Conservation (phyloP, 2,329 filamentous ascomycete species). For the Colletotrichum echinochloae region DNA sequence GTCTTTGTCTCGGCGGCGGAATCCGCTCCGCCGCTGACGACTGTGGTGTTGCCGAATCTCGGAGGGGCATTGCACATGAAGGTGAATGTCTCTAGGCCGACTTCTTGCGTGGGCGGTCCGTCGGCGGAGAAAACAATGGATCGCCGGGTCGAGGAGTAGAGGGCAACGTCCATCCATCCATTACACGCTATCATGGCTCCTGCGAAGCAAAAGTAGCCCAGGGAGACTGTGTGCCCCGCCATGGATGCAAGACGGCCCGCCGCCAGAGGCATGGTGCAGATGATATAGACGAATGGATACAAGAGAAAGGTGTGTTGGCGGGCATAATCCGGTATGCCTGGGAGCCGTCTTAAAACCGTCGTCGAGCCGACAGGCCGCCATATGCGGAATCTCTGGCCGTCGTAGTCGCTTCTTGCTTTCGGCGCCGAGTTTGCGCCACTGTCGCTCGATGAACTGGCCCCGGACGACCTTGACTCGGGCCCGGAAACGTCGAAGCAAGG, state of each 20-base stretch:
- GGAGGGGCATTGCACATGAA: constrained; percentile 58
- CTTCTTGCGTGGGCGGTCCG: constrained; percentile 55
- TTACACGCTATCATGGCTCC: constrained; percentile 69
- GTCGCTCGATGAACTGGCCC: background rate
- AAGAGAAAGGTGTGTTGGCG: constrained; percentile 69
- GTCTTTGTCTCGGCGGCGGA: constrained; percentile 14
- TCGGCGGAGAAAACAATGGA: constrained; percentile 62
- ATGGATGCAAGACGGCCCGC: constrained; percentile 73
- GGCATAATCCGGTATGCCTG: constrained; percentile 42
- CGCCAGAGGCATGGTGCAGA: constrained; percentile 76
- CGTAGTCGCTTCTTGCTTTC: background rate
- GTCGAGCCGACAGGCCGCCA: constrained; percentile 9
- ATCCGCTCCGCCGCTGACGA: constrained; percentile 45
- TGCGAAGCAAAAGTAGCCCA: constrained; percentile 69
- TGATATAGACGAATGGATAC: constrained; percentile 76
- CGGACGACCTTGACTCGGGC: constrained; percentile 37
- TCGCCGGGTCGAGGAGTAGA: constrained; percentile 65
- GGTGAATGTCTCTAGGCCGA: constrained; percentile 63
- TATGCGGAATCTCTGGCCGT: background rate
- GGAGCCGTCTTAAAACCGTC: constrained; percentile 17
- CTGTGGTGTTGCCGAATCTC: constrained; percentile 57
- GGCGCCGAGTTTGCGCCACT: background rate
- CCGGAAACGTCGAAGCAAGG: background rate
- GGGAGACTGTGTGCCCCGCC: constrained; percentile 62
- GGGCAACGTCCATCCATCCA: constrained; percentile 65